Conservation (phyloP, 148 eudicot species). For the Rhododendron vialii region DNA sequence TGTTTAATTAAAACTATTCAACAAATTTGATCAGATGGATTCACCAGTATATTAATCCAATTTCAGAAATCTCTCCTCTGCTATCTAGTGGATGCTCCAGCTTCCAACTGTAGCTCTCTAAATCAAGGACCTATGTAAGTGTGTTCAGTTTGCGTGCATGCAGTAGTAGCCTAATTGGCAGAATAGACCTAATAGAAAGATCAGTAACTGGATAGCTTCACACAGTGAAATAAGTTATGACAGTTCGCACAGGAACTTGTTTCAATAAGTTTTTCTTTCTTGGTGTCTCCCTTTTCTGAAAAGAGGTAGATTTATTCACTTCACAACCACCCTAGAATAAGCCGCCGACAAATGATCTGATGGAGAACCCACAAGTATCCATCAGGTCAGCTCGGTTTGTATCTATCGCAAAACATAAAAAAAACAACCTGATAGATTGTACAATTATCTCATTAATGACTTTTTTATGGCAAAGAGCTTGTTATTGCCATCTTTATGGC, state of each 20-base stretch:
- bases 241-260: not conserved
- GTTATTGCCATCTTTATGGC: not conserved
- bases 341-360: not conserved
- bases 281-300: not conserved
- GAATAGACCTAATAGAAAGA: not conserved
- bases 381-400: not conserved
- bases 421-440: not conserved
- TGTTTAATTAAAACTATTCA: not conserved
- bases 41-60: not conserved
- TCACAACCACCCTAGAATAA: not conserved
- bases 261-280: not conserved
- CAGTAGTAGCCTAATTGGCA: not conserved
- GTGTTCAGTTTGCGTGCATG: not conserved
- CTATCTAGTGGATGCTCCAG: not conserved
- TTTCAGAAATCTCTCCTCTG: not conserved
- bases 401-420: not conserved
- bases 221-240: not conserved
- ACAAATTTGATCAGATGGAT: not conserved
- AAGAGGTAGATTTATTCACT: not conserved
- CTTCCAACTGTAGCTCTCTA: not conserved
- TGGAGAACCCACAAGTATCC: not conserved
- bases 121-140: not conserved
- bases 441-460: not conserved
- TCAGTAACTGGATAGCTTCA: not conserved
- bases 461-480: not conserved